These are phyloP conservation scores for Aspergillus intermedius DNA, from an alignment of 2,329 filamentous ascomycete genomes.

Conservation along the genomic window DNA sequence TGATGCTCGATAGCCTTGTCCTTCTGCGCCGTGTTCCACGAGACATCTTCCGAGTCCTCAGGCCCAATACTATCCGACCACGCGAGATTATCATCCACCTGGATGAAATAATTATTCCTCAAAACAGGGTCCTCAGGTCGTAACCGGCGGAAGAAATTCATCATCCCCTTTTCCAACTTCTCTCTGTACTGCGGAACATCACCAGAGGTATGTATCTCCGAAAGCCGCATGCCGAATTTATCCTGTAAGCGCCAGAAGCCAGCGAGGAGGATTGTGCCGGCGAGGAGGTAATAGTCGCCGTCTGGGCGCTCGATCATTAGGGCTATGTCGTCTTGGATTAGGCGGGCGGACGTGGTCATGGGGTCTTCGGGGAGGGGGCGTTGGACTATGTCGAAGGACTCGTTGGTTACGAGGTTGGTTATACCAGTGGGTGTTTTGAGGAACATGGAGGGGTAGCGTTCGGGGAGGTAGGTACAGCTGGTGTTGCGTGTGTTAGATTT, in stretches of 20 bases:
- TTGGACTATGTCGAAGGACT: slow-evolving; percentile 62
- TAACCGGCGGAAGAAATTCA: slow-evolving; percentile 70
- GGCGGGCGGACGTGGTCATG: slow-evolving; percentile 65
- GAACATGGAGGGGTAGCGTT: slow-evolving; percentile 69
- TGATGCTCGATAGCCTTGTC: slow-evolving; percentile 66
- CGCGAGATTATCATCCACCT: slow-evolving; percentile 69
- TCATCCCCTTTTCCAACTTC: slow-evolving; percentile 71
- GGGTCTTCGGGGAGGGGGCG: slow-evolving; percentile 67
- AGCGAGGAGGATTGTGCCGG: slow-evolving; percentile 66
- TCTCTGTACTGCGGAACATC: slow-evolving; percentile 66
- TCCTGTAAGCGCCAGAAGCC: slow-evolving; percentile 80
- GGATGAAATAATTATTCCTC: slow-evolving; percentile 81
- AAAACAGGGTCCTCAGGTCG: slow-evolving; percentile 60
- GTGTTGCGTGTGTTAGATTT: neutral
- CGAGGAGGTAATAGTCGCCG: slow-evolving; percentile 73
- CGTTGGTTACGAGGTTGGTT: slow-evolving; percentile 63
- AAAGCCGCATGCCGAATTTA: slow-evolving; percentile 72
- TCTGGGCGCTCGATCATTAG: slow-evolving; percentile 73
- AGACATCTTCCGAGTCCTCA: slow-evolving; percentile 59
- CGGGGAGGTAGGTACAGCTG: slow-evolving; percentile 58
- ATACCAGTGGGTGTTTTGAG: slow-evolving; percentile 57
- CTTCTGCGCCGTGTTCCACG: slow-evolving; percentile 72
- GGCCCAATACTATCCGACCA: slow-evolving; percentile 71
- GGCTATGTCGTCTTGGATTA: slow-evolving; percentile 75
- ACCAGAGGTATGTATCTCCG: slow-evolving; percentile 71